phyloP scores from a whole-genome alignment of 2,329 filamentous ascomycete species.

The Ophiostoma perfectum region DNA sequence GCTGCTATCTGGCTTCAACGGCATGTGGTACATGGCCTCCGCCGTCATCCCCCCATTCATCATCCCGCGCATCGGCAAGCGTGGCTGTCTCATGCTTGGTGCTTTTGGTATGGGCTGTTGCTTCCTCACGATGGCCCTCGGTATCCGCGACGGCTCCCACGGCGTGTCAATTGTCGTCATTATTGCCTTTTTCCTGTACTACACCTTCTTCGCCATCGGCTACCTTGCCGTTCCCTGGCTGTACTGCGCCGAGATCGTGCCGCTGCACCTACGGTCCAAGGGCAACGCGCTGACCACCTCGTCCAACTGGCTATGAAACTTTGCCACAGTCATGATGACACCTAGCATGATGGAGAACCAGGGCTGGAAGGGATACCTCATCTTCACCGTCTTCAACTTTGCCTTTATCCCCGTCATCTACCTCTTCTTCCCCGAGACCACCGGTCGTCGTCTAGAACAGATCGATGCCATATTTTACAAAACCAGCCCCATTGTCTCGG shows the following conservation, averaged over 20 bases:
- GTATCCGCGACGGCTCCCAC: slow-evolving; percentile 22
- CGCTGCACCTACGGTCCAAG: slow-evolving; percentile 20
- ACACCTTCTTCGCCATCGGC: slow-evolving; percentile 41
- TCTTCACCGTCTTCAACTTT: slow-evolving; percentile 32
- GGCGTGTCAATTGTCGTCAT: slow-evolving; percentile 21
- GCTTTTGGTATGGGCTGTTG: not conserved
- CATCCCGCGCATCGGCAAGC: slow-evolving; percentile 14
- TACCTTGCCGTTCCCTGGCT: slow-evolving; percentile 41
- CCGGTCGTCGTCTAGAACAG: slow-evolving; percentile 56
- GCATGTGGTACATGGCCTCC: slow-evolving; percentile 13
- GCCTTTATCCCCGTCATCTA: slow-evolving; percentile 43
- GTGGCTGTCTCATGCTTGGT: slow-evolving; percentile 11
- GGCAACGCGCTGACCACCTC: slow-evolving; percentile 33
- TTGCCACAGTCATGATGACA: slow-evolving; percentile 41
- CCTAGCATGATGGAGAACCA: slow-evolving; percentile 47
- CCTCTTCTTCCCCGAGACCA: slow-evolving; percentile 51
- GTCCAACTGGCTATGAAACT: slow-evolving; percentile 49
- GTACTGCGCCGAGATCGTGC: slow-evolving; percentile 23
- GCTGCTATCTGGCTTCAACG: slow-evolving; percentile 13
- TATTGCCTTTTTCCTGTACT: slow-evolving; percentile 22
- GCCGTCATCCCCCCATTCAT: slow-evolving; percentile 5
- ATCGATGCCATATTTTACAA: slow-evolving; percentile 54
- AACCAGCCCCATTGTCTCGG: slow-evolving; percentile 15
- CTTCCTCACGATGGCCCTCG: slow-evolving; percentile 20
- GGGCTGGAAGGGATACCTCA: slow-evolving; percentile 47